These are phyloP conservation scores for Immersiporthe knoxdaviesiana DNA, from an alignment of 2,329 filamentous ascomycete species.

Conservation along the genomic window DNA sequence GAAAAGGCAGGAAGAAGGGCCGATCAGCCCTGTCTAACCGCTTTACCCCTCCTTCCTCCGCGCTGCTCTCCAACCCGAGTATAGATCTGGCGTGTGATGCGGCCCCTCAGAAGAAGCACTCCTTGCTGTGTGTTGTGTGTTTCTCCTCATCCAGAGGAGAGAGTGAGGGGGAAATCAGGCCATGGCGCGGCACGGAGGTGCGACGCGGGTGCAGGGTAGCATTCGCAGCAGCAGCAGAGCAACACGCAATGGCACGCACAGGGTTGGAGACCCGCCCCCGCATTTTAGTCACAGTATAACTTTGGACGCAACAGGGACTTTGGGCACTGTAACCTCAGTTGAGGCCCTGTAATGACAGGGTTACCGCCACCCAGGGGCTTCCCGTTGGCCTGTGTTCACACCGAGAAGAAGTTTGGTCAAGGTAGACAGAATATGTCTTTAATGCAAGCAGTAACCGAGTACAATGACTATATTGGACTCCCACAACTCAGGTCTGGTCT, in stretches of 20 bases:
- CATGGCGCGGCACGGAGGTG: conserved; percentile 18
- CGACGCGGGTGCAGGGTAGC: neutral
- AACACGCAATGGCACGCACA: conserved; percentile 8
- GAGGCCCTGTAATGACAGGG: neutral
- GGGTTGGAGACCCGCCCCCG: conserved; percentile 23
- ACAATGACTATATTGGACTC: too few species aligned
- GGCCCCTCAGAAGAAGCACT: neutral
- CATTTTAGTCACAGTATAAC: conserved; percentile 18
- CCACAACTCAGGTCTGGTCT: too few species aligned
- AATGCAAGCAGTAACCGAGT: too few species aligned
- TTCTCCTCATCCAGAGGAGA: neutral
- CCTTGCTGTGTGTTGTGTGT: neutral
- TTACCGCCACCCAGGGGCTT: neutral
- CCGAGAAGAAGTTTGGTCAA: too few species aligned
- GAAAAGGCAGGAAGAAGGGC: conserved; percentile 25
- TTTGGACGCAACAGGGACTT: neutral
- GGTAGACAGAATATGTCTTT: too few species aligned
- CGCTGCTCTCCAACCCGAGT: neutral
- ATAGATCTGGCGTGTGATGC: conserved; percentile 9
- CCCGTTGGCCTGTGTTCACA: too few species aligned
- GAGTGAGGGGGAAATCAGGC: neutral
- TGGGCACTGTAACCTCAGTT: neutral
- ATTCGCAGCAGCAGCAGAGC: conserved; percentile 12
- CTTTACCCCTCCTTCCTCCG: conserved; percentile 1
- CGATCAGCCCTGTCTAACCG: conserved; percentile 17